Evolutionary conservation across 2,329 filamentous ascomycete species (phyloP).

Genomic region (Pseudonectria foliicola): DNA sequence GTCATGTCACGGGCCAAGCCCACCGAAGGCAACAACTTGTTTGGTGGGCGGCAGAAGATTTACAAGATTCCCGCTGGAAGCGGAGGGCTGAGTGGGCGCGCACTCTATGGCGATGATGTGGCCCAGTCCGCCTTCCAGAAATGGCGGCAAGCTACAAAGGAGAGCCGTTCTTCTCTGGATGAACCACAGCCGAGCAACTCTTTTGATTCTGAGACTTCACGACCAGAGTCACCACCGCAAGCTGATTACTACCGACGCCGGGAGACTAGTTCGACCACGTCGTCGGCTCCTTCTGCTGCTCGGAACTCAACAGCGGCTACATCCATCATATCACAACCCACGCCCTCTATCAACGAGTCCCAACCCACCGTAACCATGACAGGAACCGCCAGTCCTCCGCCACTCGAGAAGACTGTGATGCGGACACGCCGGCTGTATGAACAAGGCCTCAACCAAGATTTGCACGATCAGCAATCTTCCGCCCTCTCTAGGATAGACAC

Average conservation of each 20-base stretch:
- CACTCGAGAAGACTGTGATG: constrained; percentile 57
- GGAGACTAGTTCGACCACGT: constrained; percentile 81
- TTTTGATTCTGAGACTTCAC: constrained; percentile 20
- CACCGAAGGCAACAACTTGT: constrained; percentile 83
- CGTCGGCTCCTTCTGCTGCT: constrained; percentile 57
- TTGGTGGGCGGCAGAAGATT: constrained; percentile 92
- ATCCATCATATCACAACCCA: constrained; percentile 66
- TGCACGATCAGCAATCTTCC: constrained; percentile 73
- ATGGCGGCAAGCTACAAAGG: constrained; percentile 56
- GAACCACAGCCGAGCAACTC: constrained; percentile 21
- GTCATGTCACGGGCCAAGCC: constrained; percentile 82
- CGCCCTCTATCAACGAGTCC: constrained; percentile 45
- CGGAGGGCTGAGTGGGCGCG: constrained; percentile 56
- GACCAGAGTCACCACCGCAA: constrained; percentile 40
- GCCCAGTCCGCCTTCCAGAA: constrained; percentile 77
- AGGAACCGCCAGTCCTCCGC: constrained; percentile 29
- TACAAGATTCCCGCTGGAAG: constrained; percentile 67
- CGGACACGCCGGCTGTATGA: constrained; percentile 76
- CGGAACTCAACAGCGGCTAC: constrained; percentile 83
- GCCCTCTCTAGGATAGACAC: constrained; percentile 75
- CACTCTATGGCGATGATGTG: constrained; percentile 83
- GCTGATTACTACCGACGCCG: constrained; percentile 66
- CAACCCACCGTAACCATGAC: constrained; percentile 34
- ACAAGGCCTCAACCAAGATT: constrained; percentile 69
- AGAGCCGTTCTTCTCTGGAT: constrained; percentile 33